A percentile compares a stretch with the other conserved stretches of the same genome.
These are phyloP conservation scores for Camelina sativa DNA, from an alignment of 345 rosid species.

Conservation along the genomic window DNA sequence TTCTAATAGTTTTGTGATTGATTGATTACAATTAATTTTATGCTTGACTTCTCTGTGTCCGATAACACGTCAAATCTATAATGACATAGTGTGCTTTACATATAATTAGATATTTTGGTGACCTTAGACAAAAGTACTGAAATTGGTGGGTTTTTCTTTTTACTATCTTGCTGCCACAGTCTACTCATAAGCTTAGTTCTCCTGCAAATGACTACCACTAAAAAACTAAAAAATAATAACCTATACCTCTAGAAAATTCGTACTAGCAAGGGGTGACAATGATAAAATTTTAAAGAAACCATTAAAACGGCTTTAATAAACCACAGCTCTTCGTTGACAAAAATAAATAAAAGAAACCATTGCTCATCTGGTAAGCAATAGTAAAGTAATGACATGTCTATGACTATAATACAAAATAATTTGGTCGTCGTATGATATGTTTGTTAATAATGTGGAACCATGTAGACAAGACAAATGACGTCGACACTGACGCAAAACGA, in stretches of 20 bases:
- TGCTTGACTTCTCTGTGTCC: not conserved
- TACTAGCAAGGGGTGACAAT: not conserved
- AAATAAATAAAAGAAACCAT: too few relatives aligned
- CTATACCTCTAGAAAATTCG: too few relatives aligned
- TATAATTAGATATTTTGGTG: not conserved
- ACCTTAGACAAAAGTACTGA: not conserved
- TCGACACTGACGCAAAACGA: conserved; percentile 35
- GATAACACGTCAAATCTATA: not conserved
- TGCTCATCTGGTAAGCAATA: not conserved
- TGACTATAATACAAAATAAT: not conserved
- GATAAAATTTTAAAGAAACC: not conserved
- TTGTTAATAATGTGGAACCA: conserved; percentile 3
- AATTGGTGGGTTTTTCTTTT: too few relatives aligned
- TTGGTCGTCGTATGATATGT: conserved; percentile 1
- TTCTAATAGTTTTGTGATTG: too few relatives aligned
- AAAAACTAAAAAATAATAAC: not conserved
- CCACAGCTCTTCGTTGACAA: not conserved
- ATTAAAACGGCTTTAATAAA: not conserved
- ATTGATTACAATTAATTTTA: too few relatives aligned
- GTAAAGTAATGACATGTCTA: not conserved
- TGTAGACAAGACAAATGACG: conserved; percentile 30
- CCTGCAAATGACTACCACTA: not conserved
- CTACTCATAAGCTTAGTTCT: not conserved
- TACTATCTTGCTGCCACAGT: not conserved
- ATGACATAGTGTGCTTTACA: not conserved